Evolutionary conservation across 1,139 yeast genomes (phyloP), one percentile per base, ranked within the genome.

Genomic region (Meyerozyma athensensis): DNA sequence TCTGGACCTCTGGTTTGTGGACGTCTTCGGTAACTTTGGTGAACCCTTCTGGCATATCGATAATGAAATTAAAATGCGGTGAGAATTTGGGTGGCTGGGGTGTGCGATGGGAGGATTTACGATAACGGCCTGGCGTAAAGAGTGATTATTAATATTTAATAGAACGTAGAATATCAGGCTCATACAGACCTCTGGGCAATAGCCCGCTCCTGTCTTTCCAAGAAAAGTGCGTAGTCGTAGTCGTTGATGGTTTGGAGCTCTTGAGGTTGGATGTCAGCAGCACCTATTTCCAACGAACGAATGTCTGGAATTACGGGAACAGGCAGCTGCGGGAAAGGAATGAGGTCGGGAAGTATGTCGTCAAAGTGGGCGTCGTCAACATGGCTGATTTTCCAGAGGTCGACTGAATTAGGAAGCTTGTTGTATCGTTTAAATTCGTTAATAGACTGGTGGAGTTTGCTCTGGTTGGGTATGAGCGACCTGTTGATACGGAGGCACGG

Each of bases 1-100:
- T 90, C 19, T 28, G 19, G 32, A 14, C 13, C 20, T 28, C 32
- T 37, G 55, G 52, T 36, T 47, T 47, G 44, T 58, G 62, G 6
- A 47, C 47, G 40, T 74, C 73, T 52, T 76, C 81, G 23, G 70
- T 61, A 30, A 76, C 76, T 58, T 72, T 68, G 50, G 73, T 66
- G 51, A 63, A 73, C 13, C 64, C 66, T 23, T 55, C 60, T 42
- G 62, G 60, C 19, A 28, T 28, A 13, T n/a, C 18, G 32, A 17
- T 28, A 20, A 20, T n/a, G 58, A 41, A 59, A 57, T 54, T 22
- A 13, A 20, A 13, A 22, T 22, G 10, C 13, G 12, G 26, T n/a
- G 12, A n/a, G 10, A n/a, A 9, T 16, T 36, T n/a, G 23, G 18
- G 12, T 36, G 28, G 14, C 16, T 26, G 17, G 28, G 19, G 19